Percentiles rank a stretch among this genome's conserved stretches.
phyloP scores from a whole-genome alignment of 2,329 filamentous ascomycete species.

The Xylaria sp. region DNA sequence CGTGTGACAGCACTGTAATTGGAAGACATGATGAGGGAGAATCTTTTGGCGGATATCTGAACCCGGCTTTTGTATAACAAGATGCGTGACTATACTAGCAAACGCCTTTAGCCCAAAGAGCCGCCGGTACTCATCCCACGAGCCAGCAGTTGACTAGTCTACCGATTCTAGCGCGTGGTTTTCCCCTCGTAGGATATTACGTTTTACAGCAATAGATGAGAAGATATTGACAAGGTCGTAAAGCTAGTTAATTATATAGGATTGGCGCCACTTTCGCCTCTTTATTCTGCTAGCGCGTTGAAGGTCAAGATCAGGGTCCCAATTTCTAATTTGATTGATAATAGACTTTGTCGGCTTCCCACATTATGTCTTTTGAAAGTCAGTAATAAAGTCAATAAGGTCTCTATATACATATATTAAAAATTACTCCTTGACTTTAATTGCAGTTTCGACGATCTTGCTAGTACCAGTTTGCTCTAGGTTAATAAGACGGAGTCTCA shows the following conservation, averaged over 20 bases:
- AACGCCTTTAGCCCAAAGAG: conserved; percentile 55
- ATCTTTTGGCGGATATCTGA: conserved; percentile 48
- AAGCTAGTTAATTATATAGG: conserved; percentile 58
- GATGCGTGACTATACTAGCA: conserved; percentile 48
- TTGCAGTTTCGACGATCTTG: conserved; percentile 28
- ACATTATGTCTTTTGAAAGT: conserved; percentile 51
- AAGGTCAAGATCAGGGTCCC: conserved; percentile 51
- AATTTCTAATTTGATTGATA: conserved; percentile 46
- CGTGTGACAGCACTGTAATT: too few species aligned
- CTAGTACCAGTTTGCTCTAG: conserved; percentile 21
- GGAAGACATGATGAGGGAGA: conserved; percentile 54
- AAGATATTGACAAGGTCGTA: conserved; percentile 57
- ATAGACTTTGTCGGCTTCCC: conserved; percentile 55
- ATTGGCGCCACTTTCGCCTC: conserved; percentile 52
- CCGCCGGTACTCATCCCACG: conserved; percentile 45
- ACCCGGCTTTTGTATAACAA: conserved; percentile 52
- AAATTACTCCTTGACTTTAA: conserved; percentile 52
- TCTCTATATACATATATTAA: conserved; percentile 50
- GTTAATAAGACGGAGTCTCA: conserved; percentile 26
- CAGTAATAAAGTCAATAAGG: conserved; percentile 51
- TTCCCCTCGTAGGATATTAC: conserved; percentile 44
- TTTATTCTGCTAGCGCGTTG: conserved; percentile 45
- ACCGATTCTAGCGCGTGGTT: conserved; percentile 43
- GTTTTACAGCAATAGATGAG: conserved; percentile 47
- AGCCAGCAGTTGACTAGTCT: conserved; percentile 50